Conservation (phyloP, 179 eudicot species). For the Spergularia azorica region DNA sequence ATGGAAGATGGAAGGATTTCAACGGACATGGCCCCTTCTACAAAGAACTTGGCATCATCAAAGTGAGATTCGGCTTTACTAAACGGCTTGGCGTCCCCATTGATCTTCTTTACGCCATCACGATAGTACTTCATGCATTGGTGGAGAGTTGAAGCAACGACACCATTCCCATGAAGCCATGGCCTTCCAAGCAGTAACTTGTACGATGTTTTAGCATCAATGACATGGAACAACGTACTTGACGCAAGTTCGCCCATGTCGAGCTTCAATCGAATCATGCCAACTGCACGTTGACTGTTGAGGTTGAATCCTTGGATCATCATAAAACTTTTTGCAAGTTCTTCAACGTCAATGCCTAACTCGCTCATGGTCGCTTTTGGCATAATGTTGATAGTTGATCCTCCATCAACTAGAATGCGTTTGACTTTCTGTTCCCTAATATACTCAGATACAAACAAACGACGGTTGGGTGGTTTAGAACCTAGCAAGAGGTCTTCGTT, state of each 20-base stretch:
- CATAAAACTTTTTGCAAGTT: background rate
- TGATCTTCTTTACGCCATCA: background rate
- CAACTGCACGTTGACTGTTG: background rate
- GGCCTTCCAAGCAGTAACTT: too few relatives aligned
- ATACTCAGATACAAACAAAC: too few relatives aligned
- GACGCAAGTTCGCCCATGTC: background rate
- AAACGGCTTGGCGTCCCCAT: slow-evolving; percentile 2
- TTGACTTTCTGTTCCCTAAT: too few relatives aligned
- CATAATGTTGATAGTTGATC: background rate
- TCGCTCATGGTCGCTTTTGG: background rate
- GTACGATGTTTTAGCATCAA: too few relatives aligned
- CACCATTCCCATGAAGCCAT: too few relatives aligned
- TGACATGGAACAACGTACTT: too few relatives aligned
- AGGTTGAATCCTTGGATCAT: background rate
- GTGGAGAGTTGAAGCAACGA: too few relatives aligned
- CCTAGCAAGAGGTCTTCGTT: too few relatives aligned
- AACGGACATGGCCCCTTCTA: too few relatives aligned
- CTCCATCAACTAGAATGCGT: too few relatives aligned
- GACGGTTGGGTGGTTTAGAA: too few relatives aligned
- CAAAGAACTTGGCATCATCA: background rate
- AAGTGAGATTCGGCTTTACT: background rate
- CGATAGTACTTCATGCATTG: background rate
- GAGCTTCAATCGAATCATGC: background rate
- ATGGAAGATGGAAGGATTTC: too few relatives aligned
- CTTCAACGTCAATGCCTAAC: background rate